These are phyloP conservation scores for Talaromyces wortmannii DNA, from an alignment of 495 filamentous ascomycete genomes.

Conservation along the genomic window DNA sequence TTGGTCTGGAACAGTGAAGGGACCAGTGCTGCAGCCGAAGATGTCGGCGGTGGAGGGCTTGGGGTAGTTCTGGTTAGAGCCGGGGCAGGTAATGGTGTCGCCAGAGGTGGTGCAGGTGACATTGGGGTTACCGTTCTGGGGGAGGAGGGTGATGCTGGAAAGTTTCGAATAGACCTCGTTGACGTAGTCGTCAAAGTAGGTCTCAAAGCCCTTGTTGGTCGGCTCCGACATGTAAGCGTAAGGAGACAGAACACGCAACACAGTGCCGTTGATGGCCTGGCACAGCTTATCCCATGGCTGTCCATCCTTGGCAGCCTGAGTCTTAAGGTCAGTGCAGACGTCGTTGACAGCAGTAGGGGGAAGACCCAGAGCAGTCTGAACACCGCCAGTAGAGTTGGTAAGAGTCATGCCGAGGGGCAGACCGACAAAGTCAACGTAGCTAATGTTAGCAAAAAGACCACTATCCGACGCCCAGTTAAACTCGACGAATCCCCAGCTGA, in stretches of 20 bases:
- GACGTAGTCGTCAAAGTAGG: slow-evolving; percentile 32
- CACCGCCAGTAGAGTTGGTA: slow-evolving; percentile 20
- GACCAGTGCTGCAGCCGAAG: slow-evolving; percentile 41
- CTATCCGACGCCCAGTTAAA: slow-evolving; percentile 27
- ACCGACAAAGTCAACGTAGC: slow-evolving; percentile 42
- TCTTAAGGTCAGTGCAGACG: slow-evolving; percentile 28
- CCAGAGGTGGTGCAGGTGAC: slow-evolving; percentile 27
- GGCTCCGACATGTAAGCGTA: slow-evolving; percentile 22
- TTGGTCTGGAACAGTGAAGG: slow-evolving; percentile 24
- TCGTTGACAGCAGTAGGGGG: slow-evolving; percentile 13
- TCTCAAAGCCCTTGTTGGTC: slow-evolving; percentile 11
- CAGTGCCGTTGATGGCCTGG: slow-evolving; percentile 16
- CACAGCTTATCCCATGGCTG: slow-evolving; percentile 33
- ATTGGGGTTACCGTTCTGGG: slow-evolving; percentile 23
- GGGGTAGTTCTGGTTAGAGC: slow-evolving; percentile 30
- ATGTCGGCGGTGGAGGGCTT: slow-evolving; percentile 32
- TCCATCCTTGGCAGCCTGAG: slow-evolving; percentile 23
- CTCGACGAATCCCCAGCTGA: slow-evolving; percentile 43
- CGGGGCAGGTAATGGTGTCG: slow-evolving; percentile 20
- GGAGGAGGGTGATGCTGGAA: slow-evolving; percentile 27
- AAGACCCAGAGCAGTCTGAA: slow-evolving; percentile 26
- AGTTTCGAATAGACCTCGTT: slow-evolving; percentile 33
- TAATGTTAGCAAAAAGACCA: slow-evolving; percentile 36
- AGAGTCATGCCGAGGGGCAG: slow-evolving; percentile 31
- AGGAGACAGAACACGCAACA: slow-evolving; percentile 31